These are phyloP conservation scores for Vigna radiata DNA, from an alignment of 306 rosid species.

Conservation along the genomic window DNA sequence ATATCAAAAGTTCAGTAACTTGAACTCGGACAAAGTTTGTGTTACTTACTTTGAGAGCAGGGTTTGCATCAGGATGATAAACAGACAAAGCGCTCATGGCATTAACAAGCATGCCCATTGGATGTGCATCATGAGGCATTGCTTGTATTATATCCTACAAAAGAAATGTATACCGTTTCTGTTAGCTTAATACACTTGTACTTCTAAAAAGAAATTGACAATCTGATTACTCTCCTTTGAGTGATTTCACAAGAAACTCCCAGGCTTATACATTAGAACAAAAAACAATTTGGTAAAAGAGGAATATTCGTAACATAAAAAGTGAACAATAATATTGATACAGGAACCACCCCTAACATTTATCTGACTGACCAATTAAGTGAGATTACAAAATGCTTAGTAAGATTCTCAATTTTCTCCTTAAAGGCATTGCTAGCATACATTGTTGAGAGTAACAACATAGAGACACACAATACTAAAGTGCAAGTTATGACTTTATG, in stretches of 20 bases:
- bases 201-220: background rate
- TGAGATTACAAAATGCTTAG: background rate
- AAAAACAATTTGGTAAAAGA: background rate
- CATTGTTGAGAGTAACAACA: background rate
- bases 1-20: conserved; percentile 22
- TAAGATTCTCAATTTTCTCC: background rate
- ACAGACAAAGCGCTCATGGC: conserved; percentile 90
- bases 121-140: conserved; percentile 99
- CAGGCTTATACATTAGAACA: background rate
- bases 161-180: conserved; percentile 27
- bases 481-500: background rate
- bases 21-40: conserved; percentile 13
- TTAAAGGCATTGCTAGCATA: background rate
- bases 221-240: background rate
- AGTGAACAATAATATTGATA: conserved; percentile 6
- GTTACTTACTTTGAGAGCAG: conserved; percentile 78
- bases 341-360: conserved; percentile 2
- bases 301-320: conserved; percentile 11
- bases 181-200: conserved; percentile 34
- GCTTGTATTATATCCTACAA: conserved; percentile 82
- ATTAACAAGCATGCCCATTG: conserved; percentile 91
- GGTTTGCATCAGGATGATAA: conserved; percentile 92
- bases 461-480: conserved; percentile 8
- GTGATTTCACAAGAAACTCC: background rate
- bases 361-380: background rate